phyloP scores from a whole-genome alignment of 2,329 filamentous ascomycete species.

The Fusarium falciforme region DNA sequence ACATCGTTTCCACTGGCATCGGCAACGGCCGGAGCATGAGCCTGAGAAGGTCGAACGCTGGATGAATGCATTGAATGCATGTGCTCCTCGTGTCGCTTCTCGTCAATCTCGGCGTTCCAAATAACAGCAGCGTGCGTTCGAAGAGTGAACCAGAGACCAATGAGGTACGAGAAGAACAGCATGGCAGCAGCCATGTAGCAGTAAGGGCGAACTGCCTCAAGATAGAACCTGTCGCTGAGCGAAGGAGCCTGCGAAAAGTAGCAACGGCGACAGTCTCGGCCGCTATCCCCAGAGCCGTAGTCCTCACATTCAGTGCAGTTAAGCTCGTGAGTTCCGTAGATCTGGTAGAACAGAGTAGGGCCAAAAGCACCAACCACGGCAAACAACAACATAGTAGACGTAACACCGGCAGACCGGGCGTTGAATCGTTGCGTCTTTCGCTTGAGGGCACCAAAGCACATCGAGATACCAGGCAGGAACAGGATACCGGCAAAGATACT shows the following conservation, averaged over 20 bases:
- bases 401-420: slow-evolving; percentile 93
- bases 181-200: slow-evolving; percentile 88
- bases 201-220: slow-evolving; percentile 91
- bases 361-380: slow-evolving; percentile 95
- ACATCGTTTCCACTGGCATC: slow-evolving; percentile 74
- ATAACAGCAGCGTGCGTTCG: slow-evolving; percentile 96
- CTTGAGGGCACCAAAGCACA: slow-evolving; percentile 98
- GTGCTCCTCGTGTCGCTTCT: slow-evolving; percentile 75
- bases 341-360: slow-evolving; percentile 97
- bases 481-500: slow-evolving; percentile 98
- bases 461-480: slow-evolving; percentile 93
- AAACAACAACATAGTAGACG: slow-evolving; percentile 97
- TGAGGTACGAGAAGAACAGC: slow-evolving; percentile 92
- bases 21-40: slow-evolving; percentile 47
- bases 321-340: slow-evolving; percentile 96
- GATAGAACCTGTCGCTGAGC: slow-evolving; percentile 87
- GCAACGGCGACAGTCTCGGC: slow-evolving; percentile 87
- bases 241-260: slow-evolving; percentile 92
- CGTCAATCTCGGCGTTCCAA: slow-evolving; percentile 87
- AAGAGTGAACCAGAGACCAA: slow-evolving; percentile 94
- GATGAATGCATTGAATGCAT: slow-evolving; percentile 51
- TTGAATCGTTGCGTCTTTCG: slow-evolving; percentile 99
- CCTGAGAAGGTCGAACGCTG: slow-evolving; percentile 50
- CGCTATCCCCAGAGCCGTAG: slow-evolving; percentile 51
- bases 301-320: slow-evolving; percentile 79